phyloP scores from a whole-genome alignment of 768 basidiomycete genomes.

The Agrocybe praecox region DNA sequence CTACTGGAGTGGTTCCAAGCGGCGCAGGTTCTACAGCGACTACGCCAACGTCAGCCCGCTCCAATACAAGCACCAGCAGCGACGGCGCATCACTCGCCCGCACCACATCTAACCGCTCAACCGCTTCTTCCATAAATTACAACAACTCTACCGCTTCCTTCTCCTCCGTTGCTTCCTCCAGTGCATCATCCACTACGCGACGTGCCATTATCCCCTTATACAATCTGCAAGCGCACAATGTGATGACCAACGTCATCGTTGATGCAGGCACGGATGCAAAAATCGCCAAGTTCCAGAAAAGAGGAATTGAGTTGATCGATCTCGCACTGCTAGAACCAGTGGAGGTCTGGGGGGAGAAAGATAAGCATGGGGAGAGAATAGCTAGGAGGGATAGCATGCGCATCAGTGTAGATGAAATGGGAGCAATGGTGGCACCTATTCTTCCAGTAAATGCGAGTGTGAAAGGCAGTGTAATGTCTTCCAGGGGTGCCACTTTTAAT shows the following conservation, averaged over 20 bases:
- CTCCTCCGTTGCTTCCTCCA: slow-evolving; percentile 34
- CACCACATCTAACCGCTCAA: slow-evolving; percentile 61
- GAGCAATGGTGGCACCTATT: slow-evolving; percentile 20
- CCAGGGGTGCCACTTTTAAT: slow-evolving; percentile 17
- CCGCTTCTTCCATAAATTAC: slow-evolving; percentile 43
- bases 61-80: slow-evolving; percentile 38
- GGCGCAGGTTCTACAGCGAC: slow-evolving; percentile 14
- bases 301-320: slow-evolving; percentile 77
- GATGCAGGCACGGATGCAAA: slow-evolving; percentile 90
- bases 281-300: slow-evolving; percentile 74
- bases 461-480: slow-evolving; percentile 13
- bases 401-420: slow-evolving; percentile 32
- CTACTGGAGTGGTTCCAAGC: slow-evolving; percentile 33
- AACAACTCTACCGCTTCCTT: slow-evolving; percentile 42
- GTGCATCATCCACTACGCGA: slow-evolving; percentile 20
- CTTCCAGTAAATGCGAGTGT: not conserved
- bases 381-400: slow-evolving; percentile 28
- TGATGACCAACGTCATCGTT: slow-evolving; percentile 82
- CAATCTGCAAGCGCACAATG: slow-evolving; percentile 86
- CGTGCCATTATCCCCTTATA: slow-evolving; percentile 79
- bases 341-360: slow-evolving; percentile 63
- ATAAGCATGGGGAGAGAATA: slow-evolving; percentile 16
- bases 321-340: slow-evolving; percentile 80
- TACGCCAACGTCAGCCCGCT: slow-evolving; percentile 29
- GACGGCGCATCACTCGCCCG: slow-evolving; percentile 37